phyloP scores from a whole-genome alignment of 306 rosid genomes.

The Pyrus pyrifolia region DNA sequence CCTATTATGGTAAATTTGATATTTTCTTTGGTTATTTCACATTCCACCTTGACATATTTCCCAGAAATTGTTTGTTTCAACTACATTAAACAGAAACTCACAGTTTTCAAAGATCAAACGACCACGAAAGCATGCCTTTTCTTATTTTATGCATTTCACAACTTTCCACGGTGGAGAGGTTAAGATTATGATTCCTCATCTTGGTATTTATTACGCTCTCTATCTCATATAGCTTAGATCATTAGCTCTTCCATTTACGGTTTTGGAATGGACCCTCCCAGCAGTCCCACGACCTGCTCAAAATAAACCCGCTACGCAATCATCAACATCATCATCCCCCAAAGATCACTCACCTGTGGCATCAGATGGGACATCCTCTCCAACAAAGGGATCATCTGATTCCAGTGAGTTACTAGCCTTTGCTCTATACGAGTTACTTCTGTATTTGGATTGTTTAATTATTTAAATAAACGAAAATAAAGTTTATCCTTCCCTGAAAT shows the following conservation, averaged over 20 bases:
- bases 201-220: constrained; percentile 42
- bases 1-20: constrained; percentile 79
- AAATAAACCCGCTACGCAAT: constrained; percentile 27
- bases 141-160: neutral
- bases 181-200: constrained; percentile 3
- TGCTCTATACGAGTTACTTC: constrained; percentile 19
- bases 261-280: constrained; percentile 99
- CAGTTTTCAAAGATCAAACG: neutral
- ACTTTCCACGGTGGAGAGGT: neutral
- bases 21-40: constrained; percentile 15
- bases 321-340: constrained; percentile 20
- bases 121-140: neutral
- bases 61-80: neutral
- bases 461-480: constrained; percentile 7
- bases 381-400: constrained; percentile 41
- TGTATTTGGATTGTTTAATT: constrained; percentile 20
- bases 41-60: neutral
- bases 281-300: constrained; percentile 70
- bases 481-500: constrained; percentile 9
- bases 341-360: constrained; percentile 36
- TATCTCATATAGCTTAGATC: constrained; percentile 99
- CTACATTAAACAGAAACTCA: neutral
- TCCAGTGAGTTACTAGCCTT: constrained; percentile 47
- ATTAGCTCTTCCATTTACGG: constrained; percentile 99
- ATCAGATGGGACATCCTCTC: constrained; percentile 40